A percentile compares a stretch with the other conserved stretches of the same genome.
Conservation (phyloP, 176 grass and related monocot species). For the Carex parvula region DNA sequence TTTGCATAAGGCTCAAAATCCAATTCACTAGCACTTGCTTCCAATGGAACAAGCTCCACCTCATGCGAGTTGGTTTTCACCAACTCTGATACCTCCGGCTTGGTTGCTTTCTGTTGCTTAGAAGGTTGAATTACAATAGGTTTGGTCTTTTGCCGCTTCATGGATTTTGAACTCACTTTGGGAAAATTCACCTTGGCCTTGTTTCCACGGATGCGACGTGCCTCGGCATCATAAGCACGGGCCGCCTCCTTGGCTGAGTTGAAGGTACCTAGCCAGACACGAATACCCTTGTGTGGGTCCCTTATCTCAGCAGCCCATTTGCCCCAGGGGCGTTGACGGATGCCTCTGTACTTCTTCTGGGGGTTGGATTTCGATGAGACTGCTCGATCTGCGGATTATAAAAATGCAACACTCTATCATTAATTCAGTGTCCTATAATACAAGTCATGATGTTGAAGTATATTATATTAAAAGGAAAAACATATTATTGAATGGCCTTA, state of each 20-base stretch:
- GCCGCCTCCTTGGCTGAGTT: slow-evolving; percentile 60
- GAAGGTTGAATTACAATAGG: slow-evolving; percentile 19
- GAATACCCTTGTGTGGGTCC: slow-evolving; percentile 52
- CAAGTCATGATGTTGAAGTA: neutral
- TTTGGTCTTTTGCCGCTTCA: neutral
- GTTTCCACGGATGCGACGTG: slow-evolving; percentile 58
- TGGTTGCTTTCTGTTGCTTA: slow-evolving; percentile 6
- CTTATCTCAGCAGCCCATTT: slow-evolving; percentile 49
- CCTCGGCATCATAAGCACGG: slow-evolving; percentile 59
- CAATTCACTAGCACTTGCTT: slow-evolving; percentile 23
- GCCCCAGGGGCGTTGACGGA: slow-evolving; percentile 57
- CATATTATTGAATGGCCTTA: neutral
- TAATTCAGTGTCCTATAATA: neutral
- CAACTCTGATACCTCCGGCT: neutral
- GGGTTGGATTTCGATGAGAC: neutral
- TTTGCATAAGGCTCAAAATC: slow-evolving; percentile 42
- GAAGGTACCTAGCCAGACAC: slow-evolving; percentile 93
- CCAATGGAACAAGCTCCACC: neutral
- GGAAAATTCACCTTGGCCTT: slow-evolving; percentile 90
- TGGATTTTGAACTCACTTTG: neutral
- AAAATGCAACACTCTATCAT: neutral
- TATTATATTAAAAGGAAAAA: neutral
- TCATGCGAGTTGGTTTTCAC: neutral
- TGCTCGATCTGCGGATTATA: neutral
- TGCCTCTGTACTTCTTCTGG: slow-evolving; percentile 51